These are phyloP conservation scores for Dichotomopilus funicola DNA, from an alignment of 2,329 filamentous ascomycete genomes.

Conservation along the genomic window DNA sequence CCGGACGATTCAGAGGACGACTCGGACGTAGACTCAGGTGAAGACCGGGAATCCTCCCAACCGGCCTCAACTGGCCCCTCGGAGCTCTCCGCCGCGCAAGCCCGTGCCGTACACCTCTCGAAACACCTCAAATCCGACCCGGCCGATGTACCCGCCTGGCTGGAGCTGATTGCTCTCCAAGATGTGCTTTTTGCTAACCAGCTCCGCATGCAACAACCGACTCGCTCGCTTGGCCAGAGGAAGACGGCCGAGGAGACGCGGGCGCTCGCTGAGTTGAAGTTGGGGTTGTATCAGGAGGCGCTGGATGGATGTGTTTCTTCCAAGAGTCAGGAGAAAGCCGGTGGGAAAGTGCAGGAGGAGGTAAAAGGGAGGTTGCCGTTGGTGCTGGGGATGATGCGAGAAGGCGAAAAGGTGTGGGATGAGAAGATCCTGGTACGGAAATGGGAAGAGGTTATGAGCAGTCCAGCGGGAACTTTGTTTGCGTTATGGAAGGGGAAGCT, in stretches of 20 bases:
- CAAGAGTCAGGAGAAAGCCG: neutral
- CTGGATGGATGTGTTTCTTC: conserved; percentile 47
- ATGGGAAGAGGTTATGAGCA: conserved; percentile 55
- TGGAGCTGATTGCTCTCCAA: conserved; percentile 74
- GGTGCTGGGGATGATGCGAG: conserved; percentile 62
- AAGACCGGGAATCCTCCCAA: neutral
- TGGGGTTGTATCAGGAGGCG: conserved; percentile 74
- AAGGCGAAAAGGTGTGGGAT: conserved; percentile 71
- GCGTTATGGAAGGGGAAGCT: conserved; percentile 67
- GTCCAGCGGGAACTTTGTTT: conserved; percentile 44
- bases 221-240: no score
- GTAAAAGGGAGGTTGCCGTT: conserved; percentile 50
- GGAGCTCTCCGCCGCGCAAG: conserved; percentile 40
- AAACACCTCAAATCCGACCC: conserved; percentile 60
- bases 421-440: conserved; percentile 50
- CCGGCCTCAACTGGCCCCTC: conserved; percentile 26
- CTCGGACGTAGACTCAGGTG: neutral
- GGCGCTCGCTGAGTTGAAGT: conserved; percentile 70
- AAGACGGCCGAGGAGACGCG: conserved; percentile 53
- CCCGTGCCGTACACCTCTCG: conserved; percentile 55
- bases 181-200: conserved; percentile 55
- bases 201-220: conserved; percentile 1
- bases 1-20: conserved; percentile 22
- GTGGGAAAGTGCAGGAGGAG: no score
- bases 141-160: conserved; percentile 64